These are phyloP conservation scores for Dictyostelium citrinum DNA, from an alignment of 78 protist genomes.

Conservation along the genomic window DNA sequence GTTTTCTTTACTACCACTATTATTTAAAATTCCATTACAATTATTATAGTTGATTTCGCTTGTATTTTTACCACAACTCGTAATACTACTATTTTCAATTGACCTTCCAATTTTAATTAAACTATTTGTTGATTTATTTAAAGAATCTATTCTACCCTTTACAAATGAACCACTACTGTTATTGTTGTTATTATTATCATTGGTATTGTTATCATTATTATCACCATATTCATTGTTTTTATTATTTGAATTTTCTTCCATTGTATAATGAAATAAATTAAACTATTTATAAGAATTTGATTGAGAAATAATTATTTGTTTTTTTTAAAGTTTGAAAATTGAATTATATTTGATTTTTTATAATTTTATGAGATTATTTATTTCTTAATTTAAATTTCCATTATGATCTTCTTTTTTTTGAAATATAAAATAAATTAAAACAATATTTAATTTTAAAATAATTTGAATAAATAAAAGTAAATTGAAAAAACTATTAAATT, in stretches of 20 bases:
- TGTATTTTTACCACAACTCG: neutral
- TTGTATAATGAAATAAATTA: neutral
- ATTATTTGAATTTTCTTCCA: neutral
- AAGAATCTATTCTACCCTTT: neutral
- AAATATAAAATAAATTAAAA: neutral
- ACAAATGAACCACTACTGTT: conserved; percentile 2
- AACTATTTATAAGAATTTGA: no score
- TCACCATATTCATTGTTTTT: neutral
- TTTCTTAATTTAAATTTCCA: neutral
- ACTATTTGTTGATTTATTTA: neutral
- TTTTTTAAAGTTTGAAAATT: neutral
- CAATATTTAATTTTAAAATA: neutral
- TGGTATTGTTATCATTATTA: neutral
- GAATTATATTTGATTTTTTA: neutral
- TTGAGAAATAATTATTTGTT: neutral
- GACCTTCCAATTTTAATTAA: neutral
- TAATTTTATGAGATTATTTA: neutral
- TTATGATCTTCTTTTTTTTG: neutral
- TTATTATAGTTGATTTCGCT: neutral
- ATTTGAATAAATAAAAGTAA: neutral
- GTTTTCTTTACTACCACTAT: neutral
- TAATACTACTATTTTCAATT: neutral
- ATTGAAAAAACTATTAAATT: neutral
- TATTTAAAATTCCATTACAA: neutral
- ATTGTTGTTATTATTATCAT: neutral